Evolutionary conservation across 495 filamentous ascomycete species (phyloP).

Genomic region (Neurospora discreta): DNA sequence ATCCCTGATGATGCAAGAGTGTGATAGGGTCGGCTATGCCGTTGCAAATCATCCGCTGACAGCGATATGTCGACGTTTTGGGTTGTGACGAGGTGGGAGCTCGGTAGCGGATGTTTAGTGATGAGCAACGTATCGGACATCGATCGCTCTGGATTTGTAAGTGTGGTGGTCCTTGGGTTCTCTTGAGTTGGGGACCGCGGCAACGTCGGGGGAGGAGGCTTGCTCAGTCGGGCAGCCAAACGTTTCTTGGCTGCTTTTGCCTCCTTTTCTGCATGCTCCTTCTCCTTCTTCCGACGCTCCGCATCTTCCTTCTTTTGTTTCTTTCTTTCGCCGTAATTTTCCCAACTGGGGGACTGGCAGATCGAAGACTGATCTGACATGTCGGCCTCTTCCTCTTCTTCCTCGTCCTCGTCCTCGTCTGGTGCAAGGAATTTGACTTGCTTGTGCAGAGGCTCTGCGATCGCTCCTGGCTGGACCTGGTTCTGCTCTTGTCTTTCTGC

Average conservation of each 20-base stretch:
- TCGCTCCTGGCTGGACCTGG: constrained; percentile 5
- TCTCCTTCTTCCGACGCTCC: constrained; percentile 31
- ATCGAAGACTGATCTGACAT: constrained; percentile 42
- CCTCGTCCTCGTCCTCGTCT: constrained; percentile 17
- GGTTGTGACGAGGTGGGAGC: neutral
- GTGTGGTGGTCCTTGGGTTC: neutral
- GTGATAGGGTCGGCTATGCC: constrained; percentile 11
- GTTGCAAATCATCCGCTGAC: constrained; percentile 15
- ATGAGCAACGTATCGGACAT: constrained; percentile 22
- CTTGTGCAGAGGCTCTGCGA: constrained; percentile 19
- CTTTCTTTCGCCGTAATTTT: constrained; percentile 37
- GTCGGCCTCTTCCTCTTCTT: constrained; percentile 20
- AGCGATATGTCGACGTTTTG: constrained; percentile 5
- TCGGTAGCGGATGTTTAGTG: constrained; percentile 3
- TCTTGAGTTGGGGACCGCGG: constrained; percentile 8
- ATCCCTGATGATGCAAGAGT: constrained; percentile 7
- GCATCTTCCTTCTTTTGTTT: constrained; percentile 37
- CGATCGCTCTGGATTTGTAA: constrained; percentile 15
- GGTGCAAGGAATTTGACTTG: constrained; percentile 32
- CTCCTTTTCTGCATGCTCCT: constrained; percentile 28
- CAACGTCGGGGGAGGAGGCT: constrained; percentile 15
- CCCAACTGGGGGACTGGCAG: constrained; percentile 47
- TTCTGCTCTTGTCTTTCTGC: neutral
- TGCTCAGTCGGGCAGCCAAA: constrained; percentile 22
- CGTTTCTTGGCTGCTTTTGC: constrained; percentile 22